Percentiles rank a stretch among this genome's conserved stretches.
phyloP scores from a whole-genome alignment of 2,329 filamentous ascomycete species.

The Coniochaeta prunicola region DNA sequence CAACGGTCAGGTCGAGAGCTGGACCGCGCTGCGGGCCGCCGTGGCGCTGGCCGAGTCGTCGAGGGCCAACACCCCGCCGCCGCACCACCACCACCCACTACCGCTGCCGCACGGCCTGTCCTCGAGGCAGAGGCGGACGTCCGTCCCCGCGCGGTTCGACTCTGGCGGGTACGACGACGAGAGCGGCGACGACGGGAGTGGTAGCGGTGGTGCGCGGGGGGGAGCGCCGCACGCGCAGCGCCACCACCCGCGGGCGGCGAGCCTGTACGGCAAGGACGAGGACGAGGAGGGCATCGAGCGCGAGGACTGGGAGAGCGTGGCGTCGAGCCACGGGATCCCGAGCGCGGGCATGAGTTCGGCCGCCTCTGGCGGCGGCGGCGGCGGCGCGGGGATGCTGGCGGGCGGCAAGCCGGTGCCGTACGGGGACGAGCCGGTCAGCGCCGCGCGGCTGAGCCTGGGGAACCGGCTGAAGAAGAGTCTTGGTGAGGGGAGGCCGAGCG shows the following conservation, averaged over 20 bases:
- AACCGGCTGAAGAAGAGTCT: constrained; percentile 42
- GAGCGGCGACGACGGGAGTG: neutral
- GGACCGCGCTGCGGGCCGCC: constrained; percentile 46
- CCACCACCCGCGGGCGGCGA: neutral
- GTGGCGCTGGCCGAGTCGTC: constrained; percentile 17
- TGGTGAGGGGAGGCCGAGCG: constrained; percentile 36
- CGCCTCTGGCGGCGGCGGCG: no score
- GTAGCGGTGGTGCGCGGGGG: neutral
- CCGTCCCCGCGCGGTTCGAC: neutral
- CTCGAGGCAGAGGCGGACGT: constrained; percentile 4
- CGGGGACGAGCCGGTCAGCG: constrained; percentile 25
- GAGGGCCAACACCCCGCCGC: constrained; percentile 22
- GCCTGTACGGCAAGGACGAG: constrained; percentile 10
- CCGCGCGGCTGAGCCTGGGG: constrained; percentile 41
- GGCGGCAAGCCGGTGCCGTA: constrained; percentile 15
- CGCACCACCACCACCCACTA: neutral
- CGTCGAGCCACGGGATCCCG: constrained; percentile 11
- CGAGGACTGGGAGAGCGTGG: constrained; percentile 29
- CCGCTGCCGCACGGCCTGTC: neutral
- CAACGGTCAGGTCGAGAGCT: constrained; percentile 52
- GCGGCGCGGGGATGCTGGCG: no score
- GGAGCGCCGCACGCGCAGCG: no score
- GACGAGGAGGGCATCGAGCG: constrained; percentile 19
- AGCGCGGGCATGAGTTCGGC: neutral
- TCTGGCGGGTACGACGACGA: neutral